Evolutionary conservation across 805 yeast genomes (phyloP), one percentile per base, ranked within the genome.

Genomic region (Candida ficus): DNA sequence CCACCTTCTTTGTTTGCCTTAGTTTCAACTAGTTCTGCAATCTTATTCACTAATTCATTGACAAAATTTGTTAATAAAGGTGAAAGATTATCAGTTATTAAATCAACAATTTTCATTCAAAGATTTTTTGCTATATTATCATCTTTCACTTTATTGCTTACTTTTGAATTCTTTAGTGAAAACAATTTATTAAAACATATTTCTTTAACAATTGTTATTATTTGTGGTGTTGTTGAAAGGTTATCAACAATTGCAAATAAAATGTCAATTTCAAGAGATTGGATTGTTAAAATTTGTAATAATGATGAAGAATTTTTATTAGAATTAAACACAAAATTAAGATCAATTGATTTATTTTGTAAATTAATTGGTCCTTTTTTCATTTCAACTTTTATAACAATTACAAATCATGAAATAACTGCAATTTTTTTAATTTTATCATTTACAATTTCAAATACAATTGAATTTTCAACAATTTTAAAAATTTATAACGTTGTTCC

Each of bases 201-300:
- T 11, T 36, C 42, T n/a, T 40, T 49, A 5, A 42, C 45, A 8
- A 33, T 63, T 11, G 58, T 59, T 7, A 44, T 60, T 5, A 25
- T 47, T 0, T 43, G 61, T 35, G 71, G 67, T 4, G 55, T 65
- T 30, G 51, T 58, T 14, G 70, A 66, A 45, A 58, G 53, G 32
- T 47, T 63, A 14, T 56, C 57, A 36, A 48, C 64, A 4, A 54
- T 61, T 30, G 52, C 64, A 25, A 67, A 67, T 45, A 57, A 56
- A 23, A 58, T 67, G n/a, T 48, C 68, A 4, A 62, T 66, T 14
- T 67, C 64, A 30, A 51, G 70, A 27, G 71, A 66, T 45, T 66
- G 71, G 71, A 59, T 67, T 2, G 63, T 63, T 4, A 67, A 60
- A 10, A 61, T 66, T 17, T 45, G 54, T 17, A 55, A 58, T 2